Evolutionary conservation across 2,329 filamentous ascomycete genomes (phyloP).

Genomic region (Ophiostoma australiae): DNA sequence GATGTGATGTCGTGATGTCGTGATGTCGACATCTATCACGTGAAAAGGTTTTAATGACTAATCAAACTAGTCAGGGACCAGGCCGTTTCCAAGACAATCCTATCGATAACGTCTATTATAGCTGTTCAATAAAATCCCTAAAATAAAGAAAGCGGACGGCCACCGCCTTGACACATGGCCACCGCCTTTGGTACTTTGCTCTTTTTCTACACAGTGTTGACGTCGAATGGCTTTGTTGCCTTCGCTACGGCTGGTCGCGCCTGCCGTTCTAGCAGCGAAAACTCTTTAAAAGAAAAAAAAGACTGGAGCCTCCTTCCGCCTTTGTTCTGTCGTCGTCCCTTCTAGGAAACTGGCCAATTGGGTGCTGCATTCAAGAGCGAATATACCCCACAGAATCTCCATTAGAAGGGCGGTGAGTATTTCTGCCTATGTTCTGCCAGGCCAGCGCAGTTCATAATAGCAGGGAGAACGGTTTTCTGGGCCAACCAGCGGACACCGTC

Average conservation of each 20-base stretch:
- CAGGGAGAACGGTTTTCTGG: slow-evolving; percentile 23
- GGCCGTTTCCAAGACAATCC: slow-evolving; percentile 24
- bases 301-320: slow-evolving; percentile 3
- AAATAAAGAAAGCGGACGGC: not conserved
- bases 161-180: not conserved
- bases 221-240: slow-evolving; percentile 5
- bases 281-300: slow-evolving; percentile 7
- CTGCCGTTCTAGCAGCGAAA: slow-evolving; percentile 10
- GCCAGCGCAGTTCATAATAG: not conserved
- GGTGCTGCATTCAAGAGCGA: not conserved
- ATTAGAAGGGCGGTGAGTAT: slow-evolving; percentile 16
- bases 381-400: not conserved
- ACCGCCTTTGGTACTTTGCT: slow-evolving; percentile 12
- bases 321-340: slow-evolving; percentile 1
- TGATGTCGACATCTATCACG: not conserved
- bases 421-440: slow-evolving; percentile 18
- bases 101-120: slow-evolving; percentile 21
- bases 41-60: not conserved
- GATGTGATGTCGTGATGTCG: not conserved
- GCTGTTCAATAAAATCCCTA: too few species aligned
- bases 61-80: not conserved
- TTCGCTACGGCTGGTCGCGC: slow-evolving; percentile 2
- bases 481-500: slow-evolving; percentile 22
- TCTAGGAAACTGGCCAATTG: not conserved
- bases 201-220: slow-evolving; percentile 15